Evolutionary conservation across 192 early-diverging fungal species (phyloP), one percentile per base, ranked within the genome.

Genomic region (Backusella mclennaniae): DNA sequence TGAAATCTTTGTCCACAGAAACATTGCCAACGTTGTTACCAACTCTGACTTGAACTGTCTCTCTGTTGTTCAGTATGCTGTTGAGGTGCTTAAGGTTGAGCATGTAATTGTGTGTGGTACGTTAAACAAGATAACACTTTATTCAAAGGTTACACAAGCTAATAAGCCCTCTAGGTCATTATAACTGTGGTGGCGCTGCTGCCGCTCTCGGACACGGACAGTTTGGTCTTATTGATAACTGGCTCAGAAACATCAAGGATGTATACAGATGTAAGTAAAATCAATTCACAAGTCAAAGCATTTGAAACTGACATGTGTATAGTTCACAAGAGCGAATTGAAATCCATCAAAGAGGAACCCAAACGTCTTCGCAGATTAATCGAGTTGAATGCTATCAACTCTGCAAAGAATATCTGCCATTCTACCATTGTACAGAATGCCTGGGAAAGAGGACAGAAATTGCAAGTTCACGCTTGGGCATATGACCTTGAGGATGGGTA

Each of bases 1-100:
- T 35, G 95, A 98, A 71, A 86, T 98, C 39, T 99, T 99, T 84
- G 94, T 97, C 19, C 96, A 97, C 86, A 90, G 98, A 77, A 99
- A 98, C 87, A 97, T 99, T 73, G 98, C 96, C 76, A 98, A 98
- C 85, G 90, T 94, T 44, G 89, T 98, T 31, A 82, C 84, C 14
- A 88, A 92, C 80, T 88, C 91, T 26, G 98, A 99, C 83, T 78
- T 96, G 74, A 96, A 90, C 77, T 85, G 85, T 38, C 86, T 95
- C 11, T 93, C 93, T 9, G 97, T 97, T 36, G 86, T 99, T 66
- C 93, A 98, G 85, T 99, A 95, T 75, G 96, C 97, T 38, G 96
- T 99, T 69, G 91, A 95, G 46, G 87, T 91, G 35, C 89, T 99
- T 69, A 92, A 93, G 79, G 97, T 99, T 66, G 90, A 96, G 80